These are phyloP conservation scores for Polyplosphaeria fusca DNA, from an alignment of 495 filamentous ascomycete species.

Conservation along the genomic window DNA sequence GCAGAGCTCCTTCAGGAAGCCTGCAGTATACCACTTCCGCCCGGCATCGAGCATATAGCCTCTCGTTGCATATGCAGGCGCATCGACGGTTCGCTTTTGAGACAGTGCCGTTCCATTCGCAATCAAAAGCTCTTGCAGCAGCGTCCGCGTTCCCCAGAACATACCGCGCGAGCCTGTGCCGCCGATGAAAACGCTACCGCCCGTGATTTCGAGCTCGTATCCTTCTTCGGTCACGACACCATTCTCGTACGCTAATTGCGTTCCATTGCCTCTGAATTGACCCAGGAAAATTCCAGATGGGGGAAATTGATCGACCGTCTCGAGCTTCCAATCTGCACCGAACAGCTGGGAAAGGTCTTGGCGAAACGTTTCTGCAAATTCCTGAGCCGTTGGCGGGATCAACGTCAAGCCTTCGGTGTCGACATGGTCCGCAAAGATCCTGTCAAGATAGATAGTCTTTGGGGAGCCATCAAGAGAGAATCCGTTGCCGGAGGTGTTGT, in stretches of 20 bases:
- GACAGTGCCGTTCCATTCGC: constrained; percentile 36
- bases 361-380: constrained; percentile 50
- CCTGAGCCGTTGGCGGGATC: constrained; percentile 50
- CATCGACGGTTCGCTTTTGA: constrained; percentile 42
- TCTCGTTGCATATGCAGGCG: constrained; percentile 49
- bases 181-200: constrained; percentile 39
- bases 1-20: constrained; percentile 55
- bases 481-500: neutral
- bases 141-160: constrained; percentile 56
- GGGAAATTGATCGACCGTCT: constrained; percentile 34
- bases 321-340: constrained; percentile 36
- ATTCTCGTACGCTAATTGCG: constrained; percentile 47
- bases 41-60: constrained; percentile 57
- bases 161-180: constrained; percentile 53
- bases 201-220: constrained; percentile 44
- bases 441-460: constrained; percentile 24
- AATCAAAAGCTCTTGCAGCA: constrained; percentile 49
- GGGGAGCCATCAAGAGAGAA: constrained; percentile 10
- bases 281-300: constrained; percentile 43
- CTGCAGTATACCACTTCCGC: constrained; percentile 54
- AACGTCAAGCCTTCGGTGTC: constrained; percentile 50
- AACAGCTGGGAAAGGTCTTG: constrained; percentile 47
- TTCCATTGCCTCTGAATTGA: constrained; percentile 12
- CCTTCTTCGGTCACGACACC: constrained; percentile 49
- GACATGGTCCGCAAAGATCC: constrained; percentile 27